Base-by-base conservation (phyloP, 768 basidiomycete species). In the Trametes cinnabarina region DNA sequence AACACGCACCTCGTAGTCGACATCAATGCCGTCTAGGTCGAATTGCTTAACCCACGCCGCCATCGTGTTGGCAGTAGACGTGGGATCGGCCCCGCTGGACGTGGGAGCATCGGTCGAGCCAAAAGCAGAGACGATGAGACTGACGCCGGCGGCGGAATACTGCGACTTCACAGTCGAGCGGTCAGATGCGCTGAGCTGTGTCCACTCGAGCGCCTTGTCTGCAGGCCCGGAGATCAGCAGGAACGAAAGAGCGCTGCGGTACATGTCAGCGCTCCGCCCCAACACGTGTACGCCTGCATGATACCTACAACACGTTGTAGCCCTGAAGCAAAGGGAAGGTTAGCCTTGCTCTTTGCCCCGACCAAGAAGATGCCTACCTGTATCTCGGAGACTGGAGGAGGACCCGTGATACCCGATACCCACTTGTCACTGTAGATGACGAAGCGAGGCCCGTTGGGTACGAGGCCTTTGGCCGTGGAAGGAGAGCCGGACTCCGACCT, bases 11-110 rank as follows among this genome's bases (percentile, higher is more conserved):
- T 85, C 87, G 64, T 88, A 90, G 68, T 90, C 87, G 34, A 91
- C 83, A 66, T 89, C 87, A 23, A 88, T 81, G 47, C 88, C 88
- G 63, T 89, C 87, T 17, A 90, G 71, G 47, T 74, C 63, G 82
- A 73, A 81, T 58, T 77, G 62, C 57, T 79, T 82, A 9, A 89
- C 87, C 75, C 78, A 90, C 12, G 78, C 78, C 0, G 87, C 86
- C 68, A 90, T 77, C 2, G 79, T 81, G 59, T 84, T 81, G 1
- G 88, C 88, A 15, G 82, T 81, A 7, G 73, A 72, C 7, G 82
- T 72, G 19, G 88, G 83, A 68, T 90, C 84, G n/a, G 80, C 82
- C 43, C 79, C 78, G 11, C 64, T 71, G 10, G 79, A 75, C 8
- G 86, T 88, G 3, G 87, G 87, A 14, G 58, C 62, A 51, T 76